Evolutionary conservation across 371 early-diverging fungal genomes (phyloP).

Genomic region (Gilbertella persicaria): DNA sequence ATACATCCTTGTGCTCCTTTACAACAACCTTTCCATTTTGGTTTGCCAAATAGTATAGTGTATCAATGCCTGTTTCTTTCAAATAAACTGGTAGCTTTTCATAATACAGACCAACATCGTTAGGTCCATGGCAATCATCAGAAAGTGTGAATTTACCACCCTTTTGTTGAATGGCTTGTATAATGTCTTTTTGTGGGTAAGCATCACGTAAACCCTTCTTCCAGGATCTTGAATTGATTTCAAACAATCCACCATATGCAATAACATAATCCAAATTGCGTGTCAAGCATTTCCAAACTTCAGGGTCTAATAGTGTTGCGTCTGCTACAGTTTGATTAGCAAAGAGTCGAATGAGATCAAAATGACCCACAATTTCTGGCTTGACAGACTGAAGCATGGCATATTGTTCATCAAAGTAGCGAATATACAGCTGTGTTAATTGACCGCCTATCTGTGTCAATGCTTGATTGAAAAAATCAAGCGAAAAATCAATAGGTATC

Average conservation of each 20-base stretch:
- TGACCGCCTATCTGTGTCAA: constrained; percentile 28
- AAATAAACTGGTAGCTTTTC: constrained; percentile 59
- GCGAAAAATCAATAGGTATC: constrained; percentile 85
- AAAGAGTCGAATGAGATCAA: constrained; percentile 90
- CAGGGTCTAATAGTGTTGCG: constrained; percentile 19
- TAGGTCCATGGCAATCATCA: constrained; percentile 92
- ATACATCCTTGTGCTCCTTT: constrained; percentile 30
- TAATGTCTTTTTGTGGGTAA: constrained; percentile 83
- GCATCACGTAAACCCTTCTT: constrained; percentile 86
- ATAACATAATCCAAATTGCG: constrained; percentile 85
- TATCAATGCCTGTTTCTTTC: constrained; percentile 43
- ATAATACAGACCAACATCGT: constrained; percentile 87
- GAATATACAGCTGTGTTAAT: constrained; percentile 52
- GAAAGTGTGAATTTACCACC: constrained; percentile 82
- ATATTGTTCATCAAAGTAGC: constrained; percentile 90
- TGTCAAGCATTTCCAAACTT: constrained; percentile 62
- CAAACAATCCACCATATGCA: constrained; percentile 85
- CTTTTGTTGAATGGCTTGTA: constrained; percentile 67
- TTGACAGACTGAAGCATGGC: constrained; percentile 64
- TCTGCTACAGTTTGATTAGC: constrained; percentile 44
- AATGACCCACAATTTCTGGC: constrained; percentile 91
- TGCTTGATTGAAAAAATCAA: constrained; percentile 55
- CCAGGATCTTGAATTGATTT: constrained; percentile 92
- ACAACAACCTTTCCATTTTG: constrained; percentile 23
- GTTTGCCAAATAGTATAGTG: constrained; percentile 45